A percentile compares a stretch with the other conserved stretches of the same genome.
These are phyloP conservation scores for Hypsizygus marmoreus DNA, from an alignment of 768 basidiomycete genomes.

Conservation along the genomic window DNA sequence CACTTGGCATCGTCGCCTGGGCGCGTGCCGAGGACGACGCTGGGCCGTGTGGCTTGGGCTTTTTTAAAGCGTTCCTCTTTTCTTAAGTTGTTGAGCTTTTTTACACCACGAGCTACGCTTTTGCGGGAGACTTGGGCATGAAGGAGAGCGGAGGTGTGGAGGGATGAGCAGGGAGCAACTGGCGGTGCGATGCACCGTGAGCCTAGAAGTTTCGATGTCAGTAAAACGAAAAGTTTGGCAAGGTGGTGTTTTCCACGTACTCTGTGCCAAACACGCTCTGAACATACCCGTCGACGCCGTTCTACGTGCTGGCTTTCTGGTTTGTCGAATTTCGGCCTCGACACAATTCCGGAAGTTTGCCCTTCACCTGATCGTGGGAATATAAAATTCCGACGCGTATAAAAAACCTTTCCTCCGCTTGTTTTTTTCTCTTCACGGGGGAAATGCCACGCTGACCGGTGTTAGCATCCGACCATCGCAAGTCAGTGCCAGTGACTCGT, in stretches of 20 bases:
- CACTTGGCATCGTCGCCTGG: constrained; percentile 68
- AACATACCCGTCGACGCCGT: constrained; percentile 23
- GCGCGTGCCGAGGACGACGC: constrained; percentile 76
- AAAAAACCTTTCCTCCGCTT: constrained; percentile 9
- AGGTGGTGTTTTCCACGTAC: constrained; percentile 17
- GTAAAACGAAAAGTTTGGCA: not conserved
- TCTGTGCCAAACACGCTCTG: constrained; percentile 28
- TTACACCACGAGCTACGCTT: constrained; percentile 36
- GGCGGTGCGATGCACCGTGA: constrained; percentile 44
- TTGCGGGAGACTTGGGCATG: constrained; percentile 33
- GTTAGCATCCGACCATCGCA: constrained; percentile 53
- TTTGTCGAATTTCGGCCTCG: no score
- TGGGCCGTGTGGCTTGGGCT: constrained; percentile 46
- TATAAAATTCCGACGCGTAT: constrained; percentile 24
- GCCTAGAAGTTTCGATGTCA: constrained; percentile 22
- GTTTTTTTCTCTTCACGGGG: constrained; percentile 37
- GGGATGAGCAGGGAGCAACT: constrained; percentile 26
- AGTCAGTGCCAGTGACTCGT: constrained; percentile 66
- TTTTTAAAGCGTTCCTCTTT: constrained; percentile 44
- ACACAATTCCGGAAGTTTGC: constrained; percentile 2
- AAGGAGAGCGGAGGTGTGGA: constrained; percentile 52
- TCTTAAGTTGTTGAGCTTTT: constrained; percentile 46
- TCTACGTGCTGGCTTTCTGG: no score
- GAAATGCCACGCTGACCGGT: constrained; percentile 69
- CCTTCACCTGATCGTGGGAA: constrained; percentile 44